Base-by-base conservation (phyloP, 1,284 basidiomycete species). In the Blastosporella zonata region DNA sequence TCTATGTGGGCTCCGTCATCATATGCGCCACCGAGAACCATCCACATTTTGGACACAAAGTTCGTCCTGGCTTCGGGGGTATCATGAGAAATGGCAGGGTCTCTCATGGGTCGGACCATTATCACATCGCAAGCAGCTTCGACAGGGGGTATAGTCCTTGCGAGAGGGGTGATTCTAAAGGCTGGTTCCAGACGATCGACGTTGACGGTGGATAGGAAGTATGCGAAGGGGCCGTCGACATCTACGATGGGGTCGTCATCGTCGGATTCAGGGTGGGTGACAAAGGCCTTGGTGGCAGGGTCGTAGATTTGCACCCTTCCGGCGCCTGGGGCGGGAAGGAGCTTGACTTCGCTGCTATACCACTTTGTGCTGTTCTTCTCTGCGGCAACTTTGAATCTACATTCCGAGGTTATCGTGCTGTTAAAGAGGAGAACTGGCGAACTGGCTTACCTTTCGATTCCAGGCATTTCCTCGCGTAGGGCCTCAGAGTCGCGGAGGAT, bases 401-500 rank as follows among this genome's bases (percentile, higher is more conserved):
- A n/a, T 23, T 21, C 25, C 43, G 21, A 42, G 6, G 5, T 22
- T 25, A 38, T 29, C 9, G n/a, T 28, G 46, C 38, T 20, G 37
- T 22, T 6, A 15, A 9, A 36, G 18, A 18, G 46, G 28, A 10
- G 25, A 31, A 12, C 17, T 33, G 10, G 5, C 10, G 29, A 33
- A 13, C n/a, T n/a, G n/a, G 43, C 58, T 50, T 52, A 96, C 49
- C 93, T 79, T 59, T 93, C 90, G 23, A 94, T 71, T 5, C 88
- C 84, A 1, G 90, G 90, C 31, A 88, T 72, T 13, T 75, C 60
- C 2, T 71, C 61, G 13, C 95, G 81, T 41, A 97, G 74, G 2
- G 64, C 66, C 61, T 96, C 93, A 0, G 91, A 92, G 60, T 90
- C 84, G 56, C 81, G 73, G 29, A 98, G 75, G 53, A 97, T 90